A percentile compares a stretch with the other conserved stretches of the same genome.
These are phyloP conservation scores for Epichloe hybrida DNA, from an alignment of 2,329 filamentous ascomycete genomes.

Conservation along the genomic window DNA sequence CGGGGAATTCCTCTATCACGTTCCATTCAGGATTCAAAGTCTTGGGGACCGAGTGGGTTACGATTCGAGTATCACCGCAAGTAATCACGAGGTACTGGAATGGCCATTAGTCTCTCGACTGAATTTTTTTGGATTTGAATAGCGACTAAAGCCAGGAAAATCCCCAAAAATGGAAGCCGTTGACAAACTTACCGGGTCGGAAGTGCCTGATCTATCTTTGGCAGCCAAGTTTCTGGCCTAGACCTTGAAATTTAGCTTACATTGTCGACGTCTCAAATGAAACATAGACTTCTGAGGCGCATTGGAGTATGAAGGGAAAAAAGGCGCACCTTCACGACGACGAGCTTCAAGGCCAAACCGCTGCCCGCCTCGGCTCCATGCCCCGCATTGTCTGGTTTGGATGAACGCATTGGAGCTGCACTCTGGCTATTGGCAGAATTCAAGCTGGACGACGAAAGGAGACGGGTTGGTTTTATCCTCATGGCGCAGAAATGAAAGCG, in stretches of 20 bases:
- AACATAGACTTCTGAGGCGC: neutral
- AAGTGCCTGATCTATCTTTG: constrained; percentile 86
- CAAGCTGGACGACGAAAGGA: constrained; percentile 29
- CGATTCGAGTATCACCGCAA: constrained; percentile 72
- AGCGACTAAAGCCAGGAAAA: neutral
- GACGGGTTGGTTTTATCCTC: constrained; percentile 43
- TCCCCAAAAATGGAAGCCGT: neutral
- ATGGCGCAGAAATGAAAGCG: constrained; percentile 21
- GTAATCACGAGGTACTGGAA: constrained; percentile 74
- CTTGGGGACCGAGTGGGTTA: constrained; percentile 80
- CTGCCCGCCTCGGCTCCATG: constrained; percentile 20
- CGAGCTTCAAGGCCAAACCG: constrained; percentile 38
- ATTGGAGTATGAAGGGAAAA: neutral
- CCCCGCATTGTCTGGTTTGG: constrained; percentile 24
- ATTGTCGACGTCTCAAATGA: neutral
- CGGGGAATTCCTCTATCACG: constrained; percentile 68
- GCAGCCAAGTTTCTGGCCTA: constrained; percentile 78
- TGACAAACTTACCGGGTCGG: constrained; percentile 66
- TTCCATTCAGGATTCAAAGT: constrained; percentile 97
- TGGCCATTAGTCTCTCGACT: neutral
- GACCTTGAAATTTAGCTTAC: neutral
- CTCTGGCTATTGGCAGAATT: constrained; percentile 25
- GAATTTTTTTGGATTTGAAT: neutral
- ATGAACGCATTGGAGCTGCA: constrained; percentile 28
- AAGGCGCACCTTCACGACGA: constrained; percentile 33